Evolutionary conservation across 306 rosid species (phyloP).

Genomic region (Alnus glutinosa): DNA sequence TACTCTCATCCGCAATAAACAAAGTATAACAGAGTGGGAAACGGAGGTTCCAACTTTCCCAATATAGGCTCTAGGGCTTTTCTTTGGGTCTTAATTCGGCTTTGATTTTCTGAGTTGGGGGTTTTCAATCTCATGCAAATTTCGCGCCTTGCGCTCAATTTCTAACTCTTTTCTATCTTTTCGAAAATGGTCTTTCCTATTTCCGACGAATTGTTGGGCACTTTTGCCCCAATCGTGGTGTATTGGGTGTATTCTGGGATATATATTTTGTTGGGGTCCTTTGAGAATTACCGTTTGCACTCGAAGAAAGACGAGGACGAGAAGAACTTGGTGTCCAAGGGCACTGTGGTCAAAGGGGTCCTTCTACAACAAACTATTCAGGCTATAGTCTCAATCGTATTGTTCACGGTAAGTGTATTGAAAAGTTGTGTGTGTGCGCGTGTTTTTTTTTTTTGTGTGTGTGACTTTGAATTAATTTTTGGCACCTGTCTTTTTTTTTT

Average conservation of each 20-base stretch:
- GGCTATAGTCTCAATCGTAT: conserved; percentile 76
- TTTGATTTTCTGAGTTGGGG: neutral
- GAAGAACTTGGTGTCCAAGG: conserved; percentile 86
- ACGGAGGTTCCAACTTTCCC: conserved; percentile 6
- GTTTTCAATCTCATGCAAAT: conserved; percentile 18
- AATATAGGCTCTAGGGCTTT: neutral
- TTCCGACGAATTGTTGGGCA: conserved; percentile 87
- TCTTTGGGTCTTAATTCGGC: neutral
- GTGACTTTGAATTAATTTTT: neutral
- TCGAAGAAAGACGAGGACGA: conserved; percentile 79
- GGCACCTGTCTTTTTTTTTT: neutral
- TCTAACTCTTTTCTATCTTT: conserved; percentile 9
- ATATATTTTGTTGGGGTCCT: conserved; percentile 66
- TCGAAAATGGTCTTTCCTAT: conserved; percentile 64
- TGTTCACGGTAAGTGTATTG: conserved; percentile 59
- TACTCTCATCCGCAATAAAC: neutral
- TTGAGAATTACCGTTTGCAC: conserved; percentile 75
- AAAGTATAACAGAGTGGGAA: neutral
- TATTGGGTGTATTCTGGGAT: conserved; percentile 89
- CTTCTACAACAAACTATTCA: conserved; percentile 81
- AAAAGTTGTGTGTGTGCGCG: neutral
- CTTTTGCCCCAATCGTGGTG: conserved; percentile 74
- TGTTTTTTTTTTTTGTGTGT: neutral
- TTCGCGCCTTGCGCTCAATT: conserved; percentile 24
- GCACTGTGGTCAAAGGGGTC: conserved; percentile 80